Percentiles rank a stretch among this genome's conserved stretches.
phyloP scores from a whole-genome alignment of 176 grass and related monocot genomes.

The Tuctoria greenei region DNA sequence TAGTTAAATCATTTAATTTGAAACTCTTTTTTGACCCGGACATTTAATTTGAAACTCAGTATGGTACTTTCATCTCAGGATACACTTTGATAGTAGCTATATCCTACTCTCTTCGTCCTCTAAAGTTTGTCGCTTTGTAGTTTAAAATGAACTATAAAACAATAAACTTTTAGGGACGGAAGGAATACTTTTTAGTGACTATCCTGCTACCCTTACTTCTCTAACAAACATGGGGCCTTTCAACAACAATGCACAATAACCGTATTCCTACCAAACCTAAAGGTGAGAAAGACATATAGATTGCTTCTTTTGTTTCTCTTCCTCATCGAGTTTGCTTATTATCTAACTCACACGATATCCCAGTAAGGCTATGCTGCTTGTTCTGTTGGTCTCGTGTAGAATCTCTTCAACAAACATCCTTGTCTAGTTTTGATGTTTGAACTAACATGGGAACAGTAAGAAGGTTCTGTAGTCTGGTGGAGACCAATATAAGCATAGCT shows the following conservation, averaged over 20 bases:
- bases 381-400: constrained; percentile 19
- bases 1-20: background rate
- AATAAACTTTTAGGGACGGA: too few species aligned
- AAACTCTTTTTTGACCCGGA: too few species aligned
- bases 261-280: constrained; percentile 39
- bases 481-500: constrained; percentile 11
- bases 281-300: constrained; percentile 17
- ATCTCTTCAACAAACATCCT: constrained; percentile 29
- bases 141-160: too few species aligned
- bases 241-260: constrained; percentile 9
- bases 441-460: constrained; percentile 16
- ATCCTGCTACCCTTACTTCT: background rate
- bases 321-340: constrained; percentile 4
- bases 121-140: too few species aligned
- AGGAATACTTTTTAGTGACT: constrained; percentile 5
- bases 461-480: background rate
- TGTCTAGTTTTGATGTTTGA: constrained; percentile 31
- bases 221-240: constrained; percentile 17
- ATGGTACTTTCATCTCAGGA: background rate
- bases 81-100: background rate
- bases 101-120: too few species aligned
- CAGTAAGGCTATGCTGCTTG: background rate
- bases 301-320: constrained; percentile 25
- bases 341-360: constrained; percentile 23
- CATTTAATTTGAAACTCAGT: background rate